phyloP scores from a whole-genome alignment of 192 early-diverging fungal genomes.

The Chytriomyces hyalinus region DNA sequence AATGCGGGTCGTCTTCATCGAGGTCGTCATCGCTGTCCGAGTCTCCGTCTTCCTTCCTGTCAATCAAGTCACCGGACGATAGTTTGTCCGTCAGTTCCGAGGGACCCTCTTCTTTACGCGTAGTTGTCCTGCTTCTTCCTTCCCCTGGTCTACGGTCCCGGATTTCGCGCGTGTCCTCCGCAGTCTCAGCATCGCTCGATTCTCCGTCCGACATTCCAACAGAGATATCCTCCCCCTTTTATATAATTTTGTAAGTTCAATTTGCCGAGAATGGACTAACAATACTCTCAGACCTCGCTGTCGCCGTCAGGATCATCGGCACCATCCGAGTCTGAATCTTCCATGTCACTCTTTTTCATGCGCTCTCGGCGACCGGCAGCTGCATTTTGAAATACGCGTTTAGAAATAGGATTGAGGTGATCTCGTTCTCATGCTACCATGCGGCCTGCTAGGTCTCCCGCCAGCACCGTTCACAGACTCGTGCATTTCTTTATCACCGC shows the following conservation, averaged over 20 bases:
- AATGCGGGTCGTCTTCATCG: constrained; percentile 32
- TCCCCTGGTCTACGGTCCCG: not conserved
- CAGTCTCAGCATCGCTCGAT: not conserved
- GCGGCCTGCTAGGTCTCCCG: constrained; percentile 16
- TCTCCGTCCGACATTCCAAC: not conserved
- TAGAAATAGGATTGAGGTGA: not conserved
- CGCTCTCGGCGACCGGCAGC: constrained; percentile 16
- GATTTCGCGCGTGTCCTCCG: not conserved
- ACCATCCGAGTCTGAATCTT: constrained; percentile 26
- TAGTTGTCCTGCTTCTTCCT: not conserved
- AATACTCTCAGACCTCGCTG: not conserved
- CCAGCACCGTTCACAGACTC: constrained; percentile 2
- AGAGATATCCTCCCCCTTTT: not conserved
- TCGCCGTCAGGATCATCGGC: constrained; percentile 11
- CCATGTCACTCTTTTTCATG: not conserved
- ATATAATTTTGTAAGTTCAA: not conserved
- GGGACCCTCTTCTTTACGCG: not conserved
- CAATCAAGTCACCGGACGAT: constrained; percentile 6
- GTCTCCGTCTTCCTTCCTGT: constrained; percentile 20
- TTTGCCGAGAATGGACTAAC: not conserved
- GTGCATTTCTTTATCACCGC: constrained; percentile 56
- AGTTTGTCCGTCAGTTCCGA: constrained; percentile 13
- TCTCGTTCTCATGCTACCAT: constrained; percentile 17
- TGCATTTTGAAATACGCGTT: not conserved
- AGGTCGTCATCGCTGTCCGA: constrained; percentile 31